Evolutionary conservation across 176 grass and related monocot species (phyloP).

Genomic region (Eragrostis curvula): DNA sequence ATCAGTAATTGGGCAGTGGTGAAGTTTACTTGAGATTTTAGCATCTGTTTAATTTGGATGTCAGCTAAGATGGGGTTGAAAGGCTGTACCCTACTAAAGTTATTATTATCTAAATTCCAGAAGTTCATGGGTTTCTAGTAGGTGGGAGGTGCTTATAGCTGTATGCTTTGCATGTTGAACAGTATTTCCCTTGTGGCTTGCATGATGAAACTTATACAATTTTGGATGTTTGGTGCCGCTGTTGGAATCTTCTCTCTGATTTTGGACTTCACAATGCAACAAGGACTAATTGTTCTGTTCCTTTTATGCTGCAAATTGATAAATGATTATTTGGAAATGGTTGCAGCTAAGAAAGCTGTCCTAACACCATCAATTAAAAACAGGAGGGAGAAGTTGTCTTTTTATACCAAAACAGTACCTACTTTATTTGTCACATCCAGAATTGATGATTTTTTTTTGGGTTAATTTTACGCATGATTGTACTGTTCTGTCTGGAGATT

Average conservation of each 20-base stretch:
- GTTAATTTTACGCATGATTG: constrained; percentile 2
- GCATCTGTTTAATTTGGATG: not conserved
- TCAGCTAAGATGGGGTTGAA: constrained; percentile 16
- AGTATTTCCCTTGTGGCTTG: not conserved
- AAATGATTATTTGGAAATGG: not conserved
- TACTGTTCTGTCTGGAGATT: constrained; percentile 10
- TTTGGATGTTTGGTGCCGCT: not conserved
- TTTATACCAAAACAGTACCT: not conserved
- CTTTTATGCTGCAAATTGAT: constrained; percentile 1
- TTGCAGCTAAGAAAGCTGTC: not conserved
- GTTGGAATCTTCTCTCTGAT: not conserved
- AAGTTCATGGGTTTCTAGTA: not conserved
- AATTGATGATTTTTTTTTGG: constrained; percentile 7
- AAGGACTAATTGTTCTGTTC: not conserved
- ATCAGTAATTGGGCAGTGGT: not conserved
- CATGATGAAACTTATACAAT: not conserved
- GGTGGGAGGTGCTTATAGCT: not conserved
- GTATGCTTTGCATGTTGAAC: constrained; percentile 21
- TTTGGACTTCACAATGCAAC: constrained; percentile 1
- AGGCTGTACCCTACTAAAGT: not conserved
- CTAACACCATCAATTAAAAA: too few relatives aligned
- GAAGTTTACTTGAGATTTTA: not conserved
- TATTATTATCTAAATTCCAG: constrained; percentile 2
- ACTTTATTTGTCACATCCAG: not conserved
- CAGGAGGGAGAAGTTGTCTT: not conserved